Evolutionary conservation across 2,329 filamentous ascomycete genomes (phyloP).

Genomic region (Aspergillus costaricaensis): DNA sequence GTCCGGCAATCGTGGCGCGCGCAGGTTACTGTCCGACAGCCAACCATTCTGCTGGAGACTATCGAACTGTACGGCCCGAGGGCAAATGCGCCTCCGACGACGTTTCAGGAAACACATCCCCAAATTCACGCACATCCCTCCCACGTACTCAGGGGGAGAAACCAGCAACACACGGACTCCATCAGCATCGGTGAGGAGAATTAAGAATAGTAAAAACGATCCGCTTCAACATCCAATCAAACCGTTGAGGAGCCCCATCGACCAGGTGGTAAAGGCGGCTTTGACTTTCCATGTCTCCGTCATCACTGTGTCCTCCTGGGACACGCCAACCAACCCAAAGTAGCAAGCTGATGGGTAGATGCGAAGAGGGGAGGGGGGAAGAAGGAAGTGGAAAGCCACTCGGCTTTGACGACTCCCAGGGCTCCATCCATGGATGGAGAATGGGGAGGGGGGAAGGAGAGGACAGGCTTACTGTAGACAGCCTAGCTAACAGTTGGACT

Average conservation of each 20-base stretch:
- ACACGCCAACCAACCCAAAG: neutral
- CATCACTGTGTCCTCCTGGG: neutral
- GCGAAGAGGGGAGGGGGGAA: no score
- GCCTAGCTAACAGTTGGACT: no score
- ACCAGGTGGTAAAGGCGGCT: constrained; percentile 4
- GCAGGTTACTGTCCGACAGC: neutral
- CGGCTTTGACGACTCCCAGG: neutral
- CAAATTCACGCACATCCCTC: no score
- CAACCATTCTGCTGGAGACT: neutral
- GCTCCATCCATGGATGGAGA: neutral
- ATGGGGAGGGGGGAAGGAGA: no score
- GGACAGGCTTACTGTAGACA: no score
- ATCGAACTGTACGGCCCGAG: neutral
- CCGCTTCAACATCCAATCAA: constrained; percentile 2
- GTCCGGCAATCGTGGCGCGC: neutral
- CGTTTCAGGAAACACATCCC: no score
- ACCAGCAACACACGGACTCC: neutral
- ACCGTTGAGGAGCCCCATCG: neutral
- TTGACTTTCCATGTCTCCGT: constrained; percentile 10
- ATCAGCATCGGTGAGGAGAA: constrained; percentile 10
- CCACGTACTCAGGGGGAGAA: neutral
- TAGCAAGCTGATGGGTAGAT: no score
- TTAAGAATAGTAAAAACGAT: constrained; percentile 10
- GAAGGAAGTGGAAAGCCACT: neutral
- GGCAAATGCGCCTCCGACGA: neutral